Evolutionary conservation across 1,284 basidiomycete genomes (phyloP), one percentile per base, ranked within the genome.

Genomic region (Anthracocystis setariae): DNA sequence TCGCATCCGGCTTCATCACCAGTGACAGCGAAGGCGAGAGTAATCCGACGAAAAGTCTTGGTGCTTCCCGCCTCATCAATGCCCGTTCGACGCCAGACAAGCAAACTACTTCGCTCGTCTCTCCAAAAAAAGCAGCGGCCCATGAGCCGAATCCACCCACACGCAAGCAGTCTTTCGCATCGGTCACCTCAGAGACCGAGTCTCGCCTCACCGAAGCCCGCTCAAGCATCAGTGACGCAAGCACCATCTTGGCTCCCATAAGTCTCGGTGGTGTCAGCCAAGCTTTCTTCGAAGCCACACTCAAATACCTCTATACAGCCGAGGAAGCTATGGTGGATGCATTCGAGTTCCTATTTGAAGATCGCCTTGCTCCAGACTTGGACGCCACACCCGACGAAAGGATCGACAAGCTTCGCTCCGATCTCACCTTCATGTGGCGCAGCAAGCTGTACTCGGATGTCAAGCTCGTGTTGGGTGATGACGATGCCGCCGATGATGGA

Each of bases 361-460:
- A 80, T 47, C 44, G 63, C 12, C 33, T 74, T 0, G 58, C 70
- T 1, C 42, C 72, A 1, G 73, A 68, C 20, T 50, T 55, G 1
- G 86, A 87, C 48, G 85, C 83, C 38, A 87, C 89, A 50, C 86
- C 86, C 0, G 90, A 92, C 66, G 88, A 90, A 61, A 86, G 92
- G n/a, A 84, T 92, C 50, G 92, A 94, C 84, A 94, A 94, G 83
- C 88, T 95, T 3, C 87, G 89, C 54, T 65, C 67, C 5, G 78
- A 80, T 51, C 60, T 79, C n/a, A 71, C 73, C 12, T 78, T 72
- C 54, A 74, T 80, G 76, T 80, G 78, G 78, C 67, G 77, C 35
- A 78, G 77, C 69, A 75, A 76, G 58, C 75, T 79, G 21, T 77
- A 66, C 29, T 72, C 77, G 1, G 78, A 80, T 37, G 68, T 80